Percentiles rank a stretch among this genome's conserved stretches.
These are phyloP conservation scores for Nakataea oryzae DNA, from an alignment of 2,329 filamentous ascomycete species.

Conservation along the genomic window DNA sequence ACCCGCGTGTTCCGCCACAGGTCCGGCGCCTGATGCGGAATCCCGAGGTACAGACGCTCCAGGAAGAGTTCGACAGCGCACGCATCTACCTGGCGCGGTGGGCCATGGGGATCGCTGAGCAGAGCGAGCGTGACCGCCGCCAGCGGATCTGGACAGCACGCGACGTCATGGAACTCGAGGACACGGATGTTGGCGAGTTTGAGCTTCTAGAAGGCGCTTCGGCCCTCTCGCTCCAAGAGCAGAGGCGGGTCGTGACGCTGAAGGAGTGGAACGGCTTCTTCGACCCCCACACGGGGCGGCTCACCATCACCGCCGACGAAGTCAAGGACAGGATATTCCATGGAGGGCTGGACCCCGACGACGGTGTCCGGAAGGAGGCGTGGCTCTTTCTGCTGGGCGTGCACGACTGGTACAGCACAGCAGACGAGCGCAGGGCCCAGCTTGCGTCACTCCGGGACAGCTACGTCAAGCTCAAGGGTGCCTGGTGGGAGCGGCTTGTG, in stretches of 20 bases:
- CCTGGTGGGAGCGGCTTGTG: constrained; percentile 92
- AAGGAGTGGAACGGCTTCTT: constrained; percentile 92
- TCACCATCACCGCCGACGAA: constrained; percentile 77
- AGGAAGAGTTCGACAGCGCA: constrained; percentile 96
- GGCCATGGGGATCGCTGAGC: constrained; percentile 98
- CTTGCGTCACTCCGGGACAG: constrained; percentile 82
- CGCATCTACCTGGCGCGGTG: constrained; percentile 88
- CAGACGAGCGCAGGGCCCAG: constrained; percentile 72
- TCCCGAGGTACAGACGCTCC: constrained; percentile 86
- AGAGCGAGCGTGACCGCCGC: constrained; percentile 78
- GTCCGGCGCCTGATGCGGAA: constrained; percentile 76
- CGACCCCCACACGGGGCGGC: constrained; percentile 59
- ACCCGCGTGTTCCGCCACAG: constrained; percentile 82
- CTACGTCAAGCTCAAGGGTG: constrained; percentile 85
- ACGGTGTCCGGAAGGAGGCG: constrained; percentile 89
- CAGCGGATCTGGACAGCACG: constrained; percentile 87
- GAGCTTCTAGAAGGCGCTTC: constrained; percentile 74
- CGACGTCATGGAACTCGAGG: constrained; percentile 87
- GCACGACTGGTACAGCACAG: constrained; percentile 84
- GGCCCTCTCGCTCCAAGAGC: constrained; percentile 63
- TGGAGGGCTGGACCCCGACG: constrained; percentile 77
- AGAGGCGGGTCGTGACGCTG: constrained; percentile 65
- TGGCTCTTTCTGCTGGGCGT: constrained; percentile 93
- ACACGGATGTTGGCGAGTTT: constrained; percentile 91
- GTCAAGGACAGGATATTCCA: constrained; percentile 98